Percentiles rank a stretch among this genome's conserved stretches.
phyloP scores from a whole-genome alignment of 768 basidiomycete species.

The Macrolepiota dolichaula region DNA sequence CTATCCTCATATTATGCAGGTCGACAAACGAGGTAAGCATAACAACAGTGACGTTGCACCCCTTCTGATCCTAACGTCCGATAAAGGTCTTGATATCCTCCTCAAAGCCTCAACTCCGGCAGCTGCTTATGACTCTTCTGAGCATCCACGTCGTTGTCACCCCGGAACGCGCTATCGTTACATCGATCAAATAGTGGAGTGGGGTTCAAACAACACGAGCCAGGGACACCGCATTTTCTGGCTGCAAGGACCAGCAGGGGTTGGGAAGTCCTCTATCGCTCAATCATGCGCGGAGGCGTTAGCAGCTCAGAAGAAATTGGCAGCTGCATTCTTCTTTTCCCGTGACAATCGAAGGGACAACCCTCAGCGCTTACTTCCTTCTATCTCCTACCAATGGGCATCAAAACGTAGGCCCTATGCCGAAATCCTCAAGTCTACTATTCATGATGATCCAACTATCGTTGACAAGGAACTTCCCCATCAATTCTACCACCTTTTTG shows the following conservation, averaged over 20 bases:
- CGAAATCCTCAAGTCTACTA: conserved; percentile 7
- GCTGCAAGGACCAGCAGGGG: background rate
- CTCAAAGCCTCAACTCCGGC: too few species aligned
- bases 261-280: background rate
- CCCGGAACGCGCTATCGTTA: background rate
- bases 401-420: background rate
- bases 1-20: too few species aligned
- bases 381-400: conserved; percentile 21
- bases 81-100: too few species aligned
- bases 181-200: background rate
- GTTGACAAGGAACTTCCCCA: conserved; percentile 5
- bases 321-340: background rate
- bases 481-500: conserved; percentile 14
- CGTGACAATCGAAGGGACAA: background rate
- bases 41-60: too few species aligned
- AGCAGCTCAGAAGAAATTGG: too few species aligned
- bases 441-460: conserved; percentile 3
- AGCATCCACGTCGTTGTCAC: background rate
- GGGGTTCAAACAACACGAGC: background rate
- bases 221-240: background rate
- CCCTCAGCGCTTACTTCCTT: background rate
- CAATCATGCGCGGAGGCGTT: background rate
- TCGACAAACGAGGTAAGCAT: too few species aligned
- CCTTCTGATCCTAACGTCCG: too few species aligned
- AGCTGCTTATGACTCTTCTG: too few species aligned